A percentile compares a stretch with the other conserved stretches of the same genome.
Evolutionary conservation across 2,329 filamentous ascomycete genomes (phyloP).

Genomic region (Penicillium sp.): DNA sequence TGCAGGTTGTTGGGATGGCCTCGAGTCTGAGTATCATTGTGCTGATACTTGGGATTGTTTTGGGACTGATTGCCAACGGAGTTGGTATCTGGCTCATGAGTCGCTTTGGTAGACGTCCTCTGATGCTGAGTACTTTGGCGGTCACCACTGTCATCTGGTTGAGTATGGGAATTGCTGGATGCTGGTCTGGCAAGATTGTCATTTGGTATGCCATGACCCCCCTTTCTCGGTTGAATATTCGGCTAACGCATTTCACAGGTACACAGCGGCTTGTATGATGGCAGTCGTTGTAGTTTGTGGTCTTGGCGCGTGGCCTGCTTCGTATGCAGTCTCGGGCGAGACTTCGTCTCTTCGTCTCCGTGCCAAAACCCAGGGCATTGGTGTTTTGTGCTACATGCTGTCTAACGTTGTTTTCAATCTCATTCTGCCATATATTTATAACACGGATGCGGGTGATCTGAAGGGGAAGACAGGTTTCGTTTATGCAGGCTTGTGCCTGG

Average conservation of each 20-base stretch:
- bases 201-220: conserved; percentile 38
- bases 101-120: conserved; percentile 41
- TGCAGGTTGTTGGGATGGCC: conserved; percentile 37
- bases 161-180: conserved; percentile 51
- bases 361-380: conserved; percentile 41
- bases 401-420: conserved; percentile 48
- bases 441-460: conserved; percentile 46
- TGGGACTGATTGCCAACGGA: conserved; percentile 50
- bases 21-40: conserved; percentile 41
- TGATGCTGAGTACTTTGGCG: conserved; percentile 29
- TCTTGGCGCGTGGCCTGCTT: conserved; percentile 38
- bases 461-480: conserved; percentile 46
- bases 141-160: conserved; percentile 44
- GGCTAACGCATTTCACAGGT: conserved; percentile 30
- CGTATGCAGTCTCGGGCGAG: conserved; percentile 39
- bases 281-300: conserved; percentile 45
- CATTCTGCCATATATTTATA: conserved; percentile 55
- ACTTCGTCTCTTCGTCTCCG: conserved; percentile 39
- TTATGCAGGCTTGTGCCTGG: conserved; percentile 37
- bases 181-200: conserved; percentile 40
- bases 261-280: conserved; percentile 47
- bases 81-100: conserved; percentile 49
- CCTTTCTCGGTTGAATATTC: neutral
- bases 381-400: conserved; percentile 45
- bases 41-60: conserved; percentile 48